These are phyloP conservation scores for Bryopsis sp. DNA, from an alignment of 139 green algal species.

Conservation along the genomic window DNA sequence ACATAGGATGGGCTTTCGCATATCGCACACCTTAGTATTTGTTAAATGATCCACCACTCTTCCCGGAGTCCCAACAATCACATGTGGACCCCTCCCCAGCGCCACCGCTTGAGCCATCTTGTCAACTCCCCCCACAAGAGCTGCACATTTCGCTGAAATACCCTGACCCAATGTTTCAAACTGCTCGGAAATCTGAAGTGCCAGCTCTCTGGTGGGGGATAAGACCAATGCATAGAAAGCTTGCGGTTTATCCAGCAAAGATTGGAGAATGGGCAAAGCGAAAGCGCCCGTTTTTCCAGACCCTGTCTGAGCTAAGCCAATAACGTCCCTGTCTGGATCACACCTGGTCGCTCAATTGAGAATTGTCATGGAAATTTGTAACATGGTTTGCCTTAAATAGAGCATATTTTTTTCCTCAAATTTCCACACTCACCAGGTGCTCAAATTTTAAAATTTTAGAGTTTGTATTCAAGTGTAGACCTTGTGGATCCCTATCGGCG, in stretches of 20 bases:
- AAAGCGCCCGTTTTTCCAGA: slow-evolving; percentile 97
- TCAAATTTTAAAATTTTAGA: neutral
- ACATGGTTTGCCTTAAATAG: neutral
- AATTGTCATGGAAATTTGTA: neutral
- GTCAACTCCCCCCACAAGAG: slow-evolving; percentile 96
- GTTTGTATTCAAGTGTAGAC: too few relatives aligned
- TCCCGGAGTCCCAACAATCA: slow-evolving; percentile 92
- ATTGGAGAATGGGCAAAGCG: slow-evolving; percentile 89
- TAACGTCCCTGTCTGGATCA: slow-evolving; percentile 80
- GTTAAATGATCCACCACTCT: slow-evolving; percentile 95
- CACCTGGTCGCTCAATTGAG: neutral
- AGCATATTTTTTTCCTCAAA: slow-evolving; percentile 24
- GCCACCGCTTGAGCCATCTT: slow-evolving; percentile 94
- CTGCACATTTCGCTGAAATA: slow-evolving; percentile 78
- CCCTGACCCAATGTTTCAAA: slow-evolving; percentile 87
- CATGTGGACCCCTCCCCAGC: slow-evolving; percentile 84
- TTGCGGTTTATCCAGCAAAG: slow-evolving; percentile 81
- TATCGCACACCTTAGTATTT: slow-evolving; percentile 89
- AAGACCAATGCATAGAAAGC: slow-evolving; percentile 88
- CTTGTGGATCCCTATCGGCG: too few relatives aligned
- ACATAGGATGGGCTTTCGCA: neutral
- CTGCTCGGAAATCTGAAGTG: slow-evolving; percentile 97
- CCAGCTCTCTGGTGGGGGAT: slow-evolving; percentile 91
- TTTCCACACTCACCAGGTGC: too few relatives aligned
- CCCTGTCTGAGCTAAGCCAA: slow-evolving; percentile 96